Evolutionary conservation across 2,329 filamentous ascomycete species (phyloP), one percentile per base, ranked within the genome.

Genomic region (Magnaporthiopsis rhizophila): DNA sequence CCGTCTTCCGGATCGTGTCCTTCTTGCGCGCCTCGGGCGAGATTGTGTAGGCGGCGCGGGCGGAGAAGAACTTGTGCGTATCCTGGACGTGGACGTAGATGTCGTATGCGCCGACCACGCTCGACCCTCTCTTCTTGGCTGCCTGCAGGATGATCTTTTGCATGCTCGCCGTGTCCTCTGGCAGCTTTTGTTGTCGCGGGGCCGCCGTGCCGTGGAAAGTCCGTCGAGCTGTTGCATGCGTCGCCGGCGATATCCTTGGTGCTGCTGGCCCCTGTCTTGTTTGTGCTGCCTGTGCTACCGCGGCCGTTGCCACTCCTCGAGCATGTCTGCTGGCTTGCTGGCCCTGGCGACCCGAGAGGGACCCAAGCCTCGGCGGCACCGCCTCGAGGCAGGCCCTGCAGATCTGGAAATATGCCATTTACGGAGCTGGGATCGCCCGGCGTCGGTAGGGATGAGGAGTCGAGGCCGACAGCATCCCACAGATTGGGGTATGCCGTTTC

Each of bases 1-100:
- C 86, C 3, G 90, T 89, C 74, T 87, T 89, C 34, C 86, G 84
- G 63, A 95, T 84, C 61, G 85, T 82, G 0, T 83, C 86, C 4
- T 86, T 85, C 69, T 88, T 88, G 69, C 89, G 81, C 62, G 84
- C 79, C 64, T 86, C 81, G 68, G 89, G 83, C 2, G 89, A 85
- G 65, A 96, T 91, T 63, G 80, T 85, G 76, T 97, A 97, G 67
- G 88, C 85, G 59, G 90, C 92, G 68, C 90, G 86, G 65, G 77
- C 78, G 11, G 88, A 84, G 77, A 91, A 96, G 67, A 86, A 83
- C 72, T 89, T 88, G 79, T 92, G 45, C 45, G 45, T 53, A 4
- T 53, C 45, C 3, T 53, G 45, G 45, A 53, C 21, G 45, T 53
- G 21, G 45, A 53, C 45, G 45, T 53, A 53, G 18, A 21, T 53